Percentiles rank a stretch among this genome's conserved stretches.
phyloP scores from a whole-genome alignment of 371 early-diverging fungal genomes.

The Saksenaea vasiformis region DNA sequence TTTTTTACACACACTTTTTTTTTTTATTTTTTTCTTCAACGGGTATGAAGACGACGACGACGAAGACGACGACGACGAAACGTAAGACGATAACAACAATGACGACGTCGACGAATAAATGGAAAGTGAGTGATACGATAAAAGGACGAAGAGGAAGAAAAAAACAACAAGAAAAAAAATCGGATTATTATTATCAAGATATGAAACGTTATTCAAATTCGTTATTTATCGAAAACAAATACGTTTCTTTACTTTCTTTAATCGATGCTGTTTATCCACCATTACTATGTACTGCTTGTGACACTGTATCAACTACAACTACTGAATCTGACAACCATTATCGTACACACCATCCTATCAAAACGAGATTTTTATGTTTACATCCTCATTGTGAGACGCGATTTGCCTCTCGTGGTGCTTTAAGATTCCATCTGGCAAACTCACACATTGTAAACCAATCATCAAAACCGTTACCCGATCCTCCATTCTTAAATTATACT shows the following conservation, averaged over 20 bases:
- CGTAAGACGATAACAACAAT: neutral
- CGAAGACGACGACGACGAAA: neutral
- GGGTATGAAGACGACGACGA: neutral
- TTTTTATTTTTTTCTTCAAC: neutral
- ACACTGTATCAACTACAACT: slow-evolving; percentile 5
- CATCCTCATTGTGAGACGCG: slow-evolving; percentile 23
- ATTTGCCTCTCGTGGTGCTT: slow-evolving; percentile 17
- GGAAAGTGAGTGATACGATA: neutral
- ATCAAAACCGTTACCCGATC: slow-evolving; percentile 7
- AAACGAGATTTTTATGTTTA: slow-evolving; percentile 16
- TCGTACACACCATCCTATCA: slow-evolving; percentile 4
- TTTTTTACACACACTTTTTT: neutral
- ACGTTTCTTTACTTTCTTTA: slow-evolving; percentile 17
- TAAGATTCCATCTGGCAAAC: slow-evolving; percentile 19
- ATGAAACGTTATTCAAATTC: slow-evolving; percentile 16
- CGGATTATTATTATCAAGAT: neutral
- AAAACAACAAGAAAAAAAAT: neutral
- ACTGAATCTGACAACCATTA: slow-evolving; percentile 15
- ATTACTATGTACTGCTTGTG: slow-evolving; percentile 15
- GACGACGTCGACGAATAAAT: neutral
- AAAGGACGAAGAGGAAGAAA: neutral
- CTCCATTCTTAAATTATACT: slow-evolving; percentile 4
- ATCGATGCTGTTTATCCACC: slow-evolving; percentile 27
- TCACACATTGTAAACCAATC: slow-evolving; percentile 22
- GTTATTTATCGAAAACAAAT: slow-evolving; percentile 20